Conservation (phyloP, 305 asterid genomes). For the Fraxinus albicans region DNA sequence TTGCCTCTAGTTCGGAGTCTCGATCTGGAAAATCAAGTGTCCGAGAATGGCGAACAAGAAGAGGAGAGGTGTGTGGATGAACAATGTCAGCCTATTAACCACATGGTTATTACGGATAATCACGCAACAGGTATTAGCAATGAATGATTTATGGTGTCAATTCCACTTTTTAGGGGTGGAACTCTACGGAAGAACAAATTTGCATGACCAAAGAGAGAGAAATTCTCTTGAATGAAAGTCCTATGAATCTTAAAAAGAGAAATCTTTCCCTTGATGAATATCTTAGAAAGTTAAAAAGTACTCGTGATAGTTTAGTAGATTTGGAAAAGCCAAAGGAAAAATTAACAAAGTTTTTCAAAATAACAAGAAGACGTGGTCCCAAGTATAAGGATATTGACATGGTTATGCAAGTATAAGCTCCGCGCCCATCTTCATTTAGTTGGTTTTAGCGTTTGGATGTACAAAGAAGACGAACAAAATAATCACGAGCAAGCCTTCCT, state of each 20-base stretch:
- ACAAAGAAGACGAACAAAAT: not conserved
- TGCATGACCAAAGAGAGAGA: not conserved
- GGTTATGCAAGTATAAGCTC: not conserved
- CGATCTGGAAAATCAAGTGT: not conserved
- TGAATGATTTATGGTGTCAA: not conserved
- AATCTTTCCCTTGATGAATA: constrained; percentile 9
- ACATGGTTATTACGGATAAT: not conserved
- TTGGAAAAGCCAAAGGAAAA: not conserved
- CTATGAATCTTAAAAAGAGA: not conserved
- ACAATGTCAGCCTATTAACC: not conserved
- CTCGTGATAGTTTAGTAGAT: constrained; percentile 8
- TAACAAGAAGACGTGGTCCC: not conserved
- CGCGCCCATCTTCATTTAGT: not conserved
- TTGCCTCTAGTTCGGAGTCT: not conserved
- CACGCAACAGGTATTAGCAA: not conserved
- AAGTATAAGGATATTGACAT: not conserved
- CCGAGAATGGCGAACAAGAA: not conserved
- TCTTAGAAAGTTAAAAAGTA: constrained; percentile 7
- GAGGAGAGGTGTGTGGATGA: not conserved
- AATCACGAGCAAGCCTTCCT: not conserved
- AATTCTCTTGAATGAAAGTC: not conserved
- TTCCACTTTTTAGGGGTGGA: constrained; percentile 1
- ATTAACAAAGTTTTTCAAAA: not conserved
- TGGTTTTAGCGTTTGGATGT: not conserved
- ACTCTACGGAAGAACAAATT: not conserved